Evolutionary conservation across 768 basidiomycete genomes (phyloP).

Genomic region (Pleurotus pulmonarius): DNA sequence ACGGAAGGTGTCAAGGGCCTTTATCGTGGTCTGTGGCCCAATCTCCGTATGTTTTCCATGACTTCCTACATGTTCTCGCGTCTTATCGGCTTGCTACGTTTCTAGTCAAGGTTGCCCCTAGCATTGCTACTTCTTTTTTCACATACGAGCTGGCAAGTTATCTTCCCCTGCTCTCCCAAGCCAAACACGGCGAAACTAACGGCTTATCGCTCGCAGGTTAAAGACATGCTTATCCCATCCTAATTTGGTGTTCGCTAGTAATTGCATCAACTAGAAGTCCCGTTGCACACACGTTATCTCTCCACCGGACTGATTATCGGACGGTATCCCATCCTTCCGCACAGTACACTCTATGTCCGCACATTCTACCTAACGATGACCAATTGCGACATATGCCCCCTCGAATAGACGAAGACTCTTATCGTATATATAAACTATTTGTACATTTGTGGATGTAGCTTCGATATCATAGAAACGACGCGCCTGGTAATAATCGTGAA

Average conservation of each 20-base stretch:
- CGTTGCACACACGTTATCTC: not conserved
- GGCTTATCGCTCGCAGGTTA: constrained; percentile 11
- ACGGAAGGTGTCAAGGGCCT: constrained; percentile 75
- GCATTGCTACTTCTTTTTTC: constrained; percentile 85
- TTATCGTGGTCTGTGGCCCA: constrained; percentile 88
- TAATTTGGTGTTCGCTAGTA: constrained; percentile 12
- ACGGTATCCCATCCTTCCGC: not conserved
- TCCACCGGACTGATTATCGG: not conserved
- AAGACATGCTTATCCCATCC: constrained; percentile 36
- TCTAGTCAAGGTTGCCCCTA: constrained; percentile 86
- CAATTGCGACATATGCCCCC: not conserved
- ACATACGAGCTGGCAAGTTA: constrained; percentile 66
- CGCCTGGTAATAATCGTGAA: no score
- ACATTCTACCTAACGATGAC: not conserved
- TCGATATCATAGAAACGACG: no score
- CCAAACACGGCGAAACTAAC: not conserved
- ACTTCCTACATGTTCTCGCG: constrained; percentile 4
- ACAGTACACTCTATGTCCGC: not conserved
- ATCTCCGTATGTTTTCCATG: constrained; percentile 59
- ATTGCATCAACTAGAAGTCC: not conserved
- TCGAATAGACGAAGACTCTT: not conserved
- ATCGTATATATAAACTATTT: not conserved
- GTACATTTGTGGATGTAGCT: not conserved
- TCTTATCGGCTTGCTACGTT: constrained; percentile 8
- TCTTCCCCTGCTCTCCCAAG: not conserved